Percentiles rank a stretch among this genome's conserved stretches.
Evolutionary conservation across 495 filamentous ascomycete genomes (phyloP).

Genomic region (Penicillium malachiteum): DNA sequence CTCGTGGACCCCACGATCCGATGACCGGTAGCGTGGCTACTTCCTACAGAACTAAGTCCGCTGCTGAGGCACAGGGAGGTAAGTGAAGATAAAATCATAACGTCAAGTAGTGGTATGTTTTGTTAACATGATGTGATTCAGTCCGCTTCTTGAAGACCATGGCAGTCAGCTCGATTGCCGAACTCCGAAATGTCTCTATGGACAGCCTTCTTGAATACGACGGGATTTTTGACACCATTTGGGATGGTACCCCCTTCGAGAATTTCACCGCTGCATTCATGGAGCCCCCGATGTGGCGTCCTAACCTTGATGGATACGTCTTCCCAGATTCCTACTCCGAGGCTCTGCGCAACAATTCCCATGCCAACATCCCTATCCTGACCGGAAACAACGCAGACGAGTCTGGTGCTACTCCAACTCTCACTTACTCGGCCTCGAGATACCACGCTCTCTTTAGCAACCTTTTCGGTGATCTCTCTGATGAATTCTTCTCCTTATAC

Average conservation of each 20-base stretch:
- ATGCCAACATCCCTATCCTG: conserved; percentile 17
- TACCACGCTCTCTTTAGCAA: conserved; percentile 12
- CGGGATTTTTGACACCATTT: background rate
- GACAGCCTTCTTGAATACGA: background rate
- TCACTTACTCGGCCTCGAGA: conserved; percentile 2
- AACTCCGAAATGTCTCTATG: background rate
- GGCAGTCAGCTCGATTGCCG: background rate
- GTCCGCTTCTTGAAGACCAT: background rate
- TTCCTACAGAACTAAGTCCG: conserved; percentile 13
- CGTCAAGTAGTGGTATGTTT: too few relatives aligned
- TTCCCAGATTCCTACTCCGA: conserved; percentile 9
- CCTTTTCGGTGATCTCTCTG: conserved; percentile 6
- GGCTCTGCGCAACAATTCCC: conserved; percentile 1
- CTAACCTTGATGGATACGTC: conserved; percentile 18
- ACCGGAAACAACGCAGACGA: conserved; percentile 22
- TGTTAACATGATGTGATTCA: background rate
- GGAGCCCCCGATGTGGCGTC: conserved; percentile 17
- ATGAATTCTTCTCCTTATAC: conserved; percentile 16
- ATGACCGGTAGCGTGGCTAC: conserved; percentile 13
- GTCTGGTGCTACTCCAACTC: background rate
- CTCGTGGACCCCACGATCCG: conserved; percentile 15
- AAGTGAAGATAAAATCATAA: background rate
- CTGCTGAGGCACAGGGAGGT: conserved; percentile 8
- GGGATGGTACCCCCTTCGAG: background rate
- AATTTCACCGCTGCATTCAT: conserved; percentile 5